Evolutionary conservation across 768 basidiomycete genomes (phyloP), one percentile per base, ranked within the genome.

Genomic region (Cubamyces sp.): DNA sequence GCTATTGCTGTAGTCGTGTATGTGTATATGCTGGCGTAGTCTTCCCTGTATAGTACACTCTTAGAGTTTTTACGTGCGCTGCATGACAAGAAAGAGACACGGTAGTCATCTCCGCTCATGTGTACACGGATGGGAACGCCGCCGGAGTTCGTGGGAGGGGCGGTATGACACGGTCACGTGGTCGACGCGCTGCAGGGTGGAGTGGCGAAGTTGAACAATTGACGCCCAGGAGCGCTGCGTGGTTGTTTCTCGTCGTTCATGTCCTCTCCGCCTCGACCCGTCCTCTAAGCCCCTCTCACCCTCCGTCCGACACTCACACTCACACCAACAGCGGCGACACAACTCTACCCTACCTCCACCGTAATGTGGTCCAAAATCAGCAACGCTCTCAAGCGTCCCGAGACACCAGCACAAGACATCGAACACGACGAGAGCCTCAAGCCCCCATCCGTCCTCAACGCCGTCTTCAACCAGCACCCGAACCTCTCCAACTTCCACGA

Each of bases 331-430:
- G 39, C 47, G 34, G 46, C 62, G 62, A 60, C 62, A 51, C 25
- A 21, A 25, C 51, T 14, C 45, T 14, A 39, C 40, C 25, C 12
- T 15, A 26, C 57, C 5, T 16, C 50, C 30, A n/a, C 58, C 6
- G 60, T 47, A 5, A 87, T 87, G 85, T 88, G 86, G 86, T 81
- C 86, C 5, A 88, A 83, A 72, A 69, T 87, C 43, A 84, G 80
- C 70, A 81, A 77, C 67, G 83, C 79, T 54, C 77, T 88, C 64
- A 87, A 82, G 69, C 75, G 76, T 16, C 62, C 69, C n/a, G 64
- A 60, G 41, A 70, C 68, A 14, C 68, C 66, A 25, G 57, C 42
- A 6, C 48, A 61, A 14, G 69, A 71, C 51, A 57, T 66, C 53
- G 70, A 71, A 54, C 52, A 60, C 53, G 57, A 62, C 54, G 49